Base-by-base conservation (phyloP, 768 basidiomycete species). In the Termitomyces sp. region DNA sequence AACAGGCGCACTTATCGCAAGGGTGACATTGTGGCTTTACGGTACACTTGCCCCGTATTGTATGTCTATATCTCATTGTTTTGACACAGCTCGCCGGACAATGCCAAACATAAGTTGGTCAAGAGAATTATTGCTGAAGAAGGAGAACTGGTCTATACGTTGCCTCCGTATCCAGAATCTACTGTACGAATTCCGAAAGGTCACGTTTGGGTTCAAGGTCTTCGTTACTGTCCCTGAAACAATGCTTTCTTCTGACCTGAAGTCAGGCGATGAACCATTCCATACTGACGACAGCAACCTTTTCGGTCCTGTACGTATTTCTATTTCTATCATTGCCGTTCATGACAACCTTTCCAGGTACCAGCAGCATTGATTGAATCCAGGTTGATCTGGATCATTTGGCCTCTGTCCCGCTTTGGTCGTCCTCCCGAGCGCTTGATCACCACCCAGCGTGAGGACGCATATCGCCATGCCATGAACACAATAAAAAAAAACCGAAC, bases 181-280 rank as follows among this genome's bases (percentile, higher is more conserved):
- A 75, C 82, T 57, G 80, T 85, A 8, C 66, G 58, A 28, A 70
- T 91, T 36, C 88, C 88, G 4, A 58, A 72, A 63, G 86, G 86
- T 1, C 84, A 89, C 58, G 75, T 84, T 41, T 91, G 89, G 89
- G 78, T 90, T 51, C 88, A 91, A 80, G 88, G 86, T 52, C 51
- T 74, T 31, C 13, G 18, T 51, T 28, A 24, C 41, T 18, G 22
- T 51, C 34, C 44, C 16, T 49, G 31, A 31, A 56, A 18, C 3
- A 18, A 33, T 36, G 34, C 41, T 39, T 31, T 49, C n/a, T 48
- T 54, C 53, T 51, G 7, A 33, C 28, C 9, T 20, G 45, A 39
- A 34, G 20, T 52, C 28, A 87, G 87, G 87, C 8, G 87, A 89
- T 59, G 84, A 88, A 65, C 75, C 79, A 5, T 86, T 84, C 63